These are phyloP conservation scores for Artemisia annua DNA, from an alignment of 129 eudicot species.

Conservation along the genomic window DNA sequence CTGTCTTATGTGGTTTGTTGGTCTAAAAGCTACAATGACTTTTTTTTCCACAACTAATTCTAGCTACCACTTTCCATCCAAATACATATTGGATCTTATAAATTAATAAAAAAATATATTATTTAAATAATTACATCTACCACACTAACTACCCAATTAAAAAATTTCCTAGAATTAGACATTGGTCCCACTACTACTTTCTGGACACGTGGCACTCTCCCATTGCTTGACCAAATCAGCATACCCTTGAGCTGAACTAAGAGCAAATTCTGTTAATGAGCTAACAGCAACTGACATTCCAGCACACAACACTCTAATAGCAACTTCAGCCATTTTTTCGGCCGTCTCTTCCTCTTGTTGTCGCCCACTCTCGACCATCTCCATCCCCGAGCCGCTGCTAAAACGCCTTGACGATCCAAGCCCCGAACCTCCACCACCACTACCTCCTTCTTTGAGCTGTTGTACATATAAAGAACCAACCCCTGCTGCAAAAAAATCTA, in stretches of 20 bases:
- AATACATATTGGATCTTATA: conserved; percentile 27
- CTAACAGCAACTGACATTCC: conserved; percentile 97
- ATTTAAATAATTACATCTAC: conserved; percentile 31
- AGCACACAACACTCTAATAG: conserved; percentile 84
- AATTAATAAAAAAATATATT: background rate
- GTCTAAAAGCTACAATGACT: conserved; percentile 13
- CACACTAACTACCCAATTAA: conserved; percentile 21
- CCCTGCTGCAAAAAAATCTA: conserved; percentile 88
- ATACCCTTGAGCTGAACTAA: conserved; percentile 82
- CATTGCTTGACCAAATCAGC: conserved; percentile 74
- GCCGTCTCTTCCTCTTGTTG: conserved; percentile 48
- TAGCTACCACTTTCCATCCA: conserved; percentile 19
- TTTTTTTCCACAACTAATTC: conserved; percentile 17
- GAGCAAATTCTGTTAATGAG: conserved; percentile 85
- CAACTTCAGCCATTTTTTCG: conserved; percentile 96
- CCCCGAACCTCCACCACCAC: conserved; percentile 37
- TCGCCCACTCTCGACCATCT: conserved; percentile 65
- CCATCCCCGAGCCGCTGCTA: conserved; percentile 50
- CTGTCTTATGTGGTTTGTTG: conserved; percentile 10
- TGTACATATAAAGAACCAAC: conserved; percentile 84
- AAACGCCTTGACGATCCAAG: conserved; percentile 55
- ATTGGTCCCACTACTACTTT: conserved; percentile 26
- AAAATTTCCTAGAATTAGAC: conserved; percentile 19
- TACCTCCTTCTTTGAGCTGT: conserved; percentile 68
- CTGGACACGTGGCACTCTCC: conserved; percentile 57